Evolutionary conservation across 2,329 filamentous ascomycete genomes (phyloP).

Genomic region (Scytalidium sp.): DNA sequence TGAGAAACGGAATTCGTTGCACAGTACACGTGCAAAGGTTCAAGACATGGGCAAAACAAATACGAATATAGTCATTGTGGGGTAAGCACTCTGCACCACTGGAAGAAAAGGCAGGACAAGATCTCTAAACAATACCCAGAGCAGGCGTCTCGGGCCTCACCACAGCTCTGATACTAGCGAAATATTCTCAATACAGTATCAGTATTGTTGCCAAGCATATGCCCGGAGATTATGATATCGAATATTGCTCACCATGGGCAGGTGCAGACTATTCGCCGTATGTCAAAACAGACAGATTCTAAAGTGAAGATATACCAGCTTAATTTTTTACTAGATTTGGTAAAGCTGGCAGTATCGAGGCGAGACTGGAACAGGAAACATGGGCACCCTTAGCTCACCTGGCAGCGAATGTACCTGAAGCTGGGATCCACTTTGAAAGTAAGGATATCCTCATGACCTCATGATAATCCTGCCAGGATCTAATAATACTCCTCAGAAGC

Average conservation of each 20-base stretch:
- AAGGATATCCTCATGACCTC: slow-evolving; percentile 9
- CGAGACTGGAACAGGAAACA: slow-evolving; percentile 59
- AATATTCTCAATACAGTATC: slow-evolving; percentile 52
- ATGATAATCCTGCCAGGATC: background rate
- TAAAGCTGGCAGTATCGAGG: slow-evolving; percentile 40
- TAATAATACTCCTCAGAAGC: slow-evolving; percentile 40
- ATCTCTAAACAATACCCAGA: too few species aligned
- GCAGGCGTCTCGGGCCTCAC: slow-evolving; percentile 66
- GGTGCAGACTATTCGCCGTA: slow-evolving; percentile 78
- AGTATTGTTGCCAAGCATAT: slow-evolving; percentile 83
- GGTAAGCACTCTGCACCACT: too few species aligned
- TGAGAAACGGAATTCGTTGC: too few species aligned
- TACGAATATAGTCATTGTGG: too few species aligned
- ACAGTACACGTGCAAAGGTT: too few species aligned
- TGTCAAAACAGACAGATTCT: too few species aligned
- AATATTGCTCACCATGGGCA: slow-evolving; percentile 88
- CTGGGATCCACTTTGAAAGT: slow-evolving; percentile 78
- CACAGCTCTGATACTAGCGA: slow-evolving; percentile 59
- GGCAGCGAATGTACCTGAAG: slow-evolving; percentile 65
- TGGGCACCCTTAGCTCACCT: slow-evolving; percentile 62
- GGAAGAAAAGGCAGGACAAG: too few species aligned
- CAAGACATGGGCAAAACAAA: too few species aligned
- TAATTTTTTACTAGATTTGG: too few species aligned
- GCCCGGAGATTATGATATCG: slow-evolving; percentile 88
- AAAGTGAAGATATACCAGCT: too few species aligned